Base-by-base conservation (phyloP, 2,329 filamentous ascomycete genomes). In the Catunica adiposa region DNA sequence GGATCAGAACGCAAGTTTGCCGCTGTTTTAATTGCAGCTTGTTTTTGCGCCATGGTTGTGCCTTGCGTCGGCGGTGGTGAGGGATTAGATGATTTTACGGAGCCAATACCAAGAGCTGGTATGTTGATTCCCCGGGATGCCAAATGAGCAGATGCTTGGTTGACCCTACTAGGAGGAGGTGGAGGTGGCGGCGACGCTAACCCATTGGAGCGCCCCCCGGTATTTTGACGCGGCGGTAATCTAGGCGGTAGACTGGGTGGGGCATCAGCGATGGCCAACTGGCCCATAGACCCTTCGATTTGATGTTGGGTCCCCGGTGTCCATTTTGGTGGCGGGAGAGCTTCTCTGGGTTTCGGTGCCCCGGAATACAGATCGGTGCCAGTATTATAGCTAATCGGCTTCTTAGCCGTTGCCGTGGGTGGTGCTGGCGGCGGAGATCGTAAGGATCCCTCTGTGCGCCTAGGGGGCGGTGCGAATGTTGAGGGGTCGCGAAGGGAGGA, bases 401-500 rank as follows among this genome's bases (percentile, higher is more conserved):
- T 53, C n/a, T 51, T 51, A n/a, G n/a, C 29, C 11, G 56, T 29
- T 3, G 17, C 51, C 1, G 61, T 58, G 8, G 64, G 23, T 3
- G 61, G 58, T 0, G 63, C 62, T 14, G 64, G 62, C 20, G 65
- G 64, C 17, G 61, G 57, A 2, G 63, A 61, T 14, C 59, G 61
- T 46, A 62, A 64, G 67, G 68, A 75, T 46, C 66, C 60, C 58
- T 64, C 63, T 26, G 66, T 66, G 38, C 69, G 84, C 62, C 79
- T 89, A 0, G 89, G 89, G 25, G 89, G 89, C 23, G 88, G 86
- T 1, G 79, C 87, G 65, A 94, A 95, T 15, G 80, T 77, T 1
- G 78, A 67, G 1, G 87, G 89, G 64, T 95, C 88, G 65, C 80
- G 82, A 29, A 95, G 74, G 2, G 79, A 74, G 7, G 80, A 73